Base-by-base conservation (phyloP, 768 basidiomycete species). In the Pisolithus sp. region DNA sequence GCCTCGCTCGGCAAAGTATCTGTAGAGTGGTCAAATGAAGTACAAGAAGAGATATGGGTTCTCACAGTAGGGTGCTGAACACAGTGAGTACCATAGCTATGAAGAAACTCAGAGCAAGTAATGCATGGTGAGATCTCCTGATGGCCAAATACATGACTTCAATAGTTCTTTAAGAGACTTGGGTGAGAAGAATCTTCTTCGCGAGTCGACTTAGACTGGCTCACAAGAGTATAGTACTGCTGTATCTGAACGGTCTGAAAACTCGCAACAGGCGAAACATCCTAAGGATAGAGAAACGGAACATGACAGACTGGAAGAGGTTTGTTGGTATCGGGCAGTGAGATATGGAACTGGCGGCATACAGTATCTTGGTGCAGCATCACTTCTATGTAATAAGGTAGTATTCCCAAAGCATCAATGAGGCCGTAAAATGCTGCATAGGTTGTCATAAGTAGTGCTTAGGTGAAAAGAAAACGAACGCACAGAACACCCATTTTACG, bases 91-190 rank as follows among this genome's bases (percentile, higher is more conserved):
- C 81, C 83, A 93, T 92, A 49, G 85, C 69, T 13, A 94, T 86
- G 70, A 95, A 94, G 68, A 94, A 95, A 2, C 81, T 80, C 18
- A 95, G 82, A 0, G 93, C 92, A 3, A 93, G 76, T 0, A 93
- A 74, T 0, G 92, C 92, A 59, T 94, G 89, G 57, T 90, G 86
- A 0, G 89, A 93, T 53, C 90, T 76, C 46, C 86, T 78, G 34
- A 93, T 85, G 28, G 90, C 85, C 28, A 95, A 77, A 64, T 87
- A 92, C 93, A 95, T 96, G 59, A 91, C 89, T 73, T 92, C 88
- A 46, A 91, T 91, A 0, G 89, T 91, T 43, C 88, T 89, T 54
- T 36, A 26, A 23, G 44, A 40, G 18, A 8, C 13, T 4, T 18
- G 1, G 23, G 51, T 64, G 21, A 54, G 52, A 48, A 18, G 38